Percentiles rank a stretch among this genome's conserved stretches.
These are phyloP conservation scores for Rubia tinctorum DNA, from an alignment of 305 asterid species.

Conservation along the genomic window DNA sequence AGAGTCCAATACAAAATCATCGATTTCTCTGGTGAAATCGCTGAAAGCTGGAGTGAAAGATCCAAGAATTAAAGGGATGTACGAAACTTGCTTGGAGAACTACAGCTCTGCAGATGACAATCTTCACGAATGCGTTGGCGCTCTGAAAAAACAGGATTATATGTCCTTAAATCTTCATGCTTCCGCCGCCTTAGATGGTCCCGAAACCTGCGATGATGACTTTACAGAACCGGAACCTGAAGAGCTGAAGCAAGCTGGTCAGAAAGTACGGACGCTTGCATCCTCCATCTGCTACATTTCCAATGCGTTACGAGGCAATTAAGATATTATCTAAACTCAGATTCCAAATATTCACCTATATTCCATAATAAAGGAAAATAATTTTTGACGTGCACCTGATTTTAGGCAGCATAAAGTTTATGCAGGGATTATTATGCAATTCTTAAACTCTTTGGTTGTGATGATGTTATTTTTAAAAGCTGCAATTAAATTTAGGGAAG, in stretches of 20 bases:
- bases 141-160: slow-evolving; percentile 6
- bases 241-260: slow-evolving; percentile 8
- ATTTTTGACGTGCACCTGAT: no score
- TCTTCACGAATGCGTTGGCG: background rate
- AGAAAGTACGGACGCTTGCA: background rate
- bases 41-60: background rate
- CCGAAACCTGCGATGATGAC: slow-evolving; percentile 9
- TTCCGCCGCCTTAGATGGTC: slow-evolving; percentile 2
- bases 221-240: slow-evolving; percentile 9
- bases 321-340: no score
- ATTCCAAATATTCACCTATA: no score
- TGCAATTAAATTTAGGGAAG: no score
- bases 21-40: background rate
- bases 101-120: slow-evolving; percentile 11
- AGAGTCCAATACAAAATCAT: background rate
- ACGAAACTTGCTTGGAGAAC: slow-evolving; percentile 24
- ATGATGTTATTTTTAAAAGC: no score
- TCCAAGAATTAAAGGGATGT: background rate
- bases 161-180: background rate
- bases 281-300: background rate
- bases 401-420: no score
- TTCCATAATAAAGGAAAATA: no score
- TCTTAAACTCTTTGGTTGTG: no score
- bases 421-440: no score
- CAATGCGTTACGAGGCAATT: no score